Evolutionary conservation across 306 rosid genomes (phyloP).

Genomic region (Begonia masoniana): DNA sequence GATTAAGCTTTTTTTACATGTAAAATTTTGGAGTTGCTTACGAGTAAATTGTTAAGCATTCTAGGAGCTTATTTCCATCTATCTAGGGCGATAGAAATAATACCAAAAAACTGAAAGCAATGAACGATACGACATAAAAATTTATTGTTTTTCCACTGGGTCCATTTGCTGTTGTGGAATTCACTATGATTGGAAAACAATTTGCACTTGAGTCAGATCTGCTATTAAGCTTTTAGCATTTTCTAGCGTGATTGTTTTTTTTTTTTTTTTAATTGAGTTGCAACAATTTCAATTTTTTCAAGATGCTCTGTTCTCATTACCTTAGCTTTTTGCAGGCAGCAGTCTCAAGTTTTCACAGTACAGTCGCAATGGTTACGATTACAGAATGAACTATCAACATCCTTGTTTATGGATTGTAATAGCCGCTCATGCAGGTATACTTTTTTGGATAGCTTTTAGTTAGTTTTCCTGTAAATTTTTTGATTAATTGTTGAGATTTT

Average conservation of each 20-base stretch:
- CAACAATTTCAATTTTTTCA: background rate
- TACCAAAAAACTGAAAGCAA: too few species aligned
- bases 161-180: background rate
- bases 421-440: conserved; percentile 42
- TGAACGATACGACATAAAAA: too few species aligned
- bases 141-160: background rate
- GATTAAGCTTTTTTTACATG: too few species aligned
- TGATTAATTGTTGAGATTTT: background rate
- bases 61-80: too few species aligned
- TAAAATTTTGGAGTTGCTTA: too few species aligned
- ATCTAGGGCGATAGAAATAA: too few species aligned
- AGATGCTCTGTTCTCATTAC: background rate
- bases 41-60: too few species aligned
- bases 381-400: conserved; percentile 1
- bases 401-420: conserved; percentile 19
- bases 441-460: background rate
- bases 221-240: background rate
- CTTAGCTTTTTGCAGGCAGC: conserved; percentile 3
- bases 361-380: background rate
- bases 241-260: background rate
- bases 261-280: background rate
- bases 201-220: background rate
- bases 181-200: background rate
- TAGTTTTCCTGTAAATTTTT: background rate
- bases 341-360: background rate